Evolutionary conservation across 768 basidiomycete genomes (phyloP).

Genomic region (Rhizopogon vesiculosus): DNA sequence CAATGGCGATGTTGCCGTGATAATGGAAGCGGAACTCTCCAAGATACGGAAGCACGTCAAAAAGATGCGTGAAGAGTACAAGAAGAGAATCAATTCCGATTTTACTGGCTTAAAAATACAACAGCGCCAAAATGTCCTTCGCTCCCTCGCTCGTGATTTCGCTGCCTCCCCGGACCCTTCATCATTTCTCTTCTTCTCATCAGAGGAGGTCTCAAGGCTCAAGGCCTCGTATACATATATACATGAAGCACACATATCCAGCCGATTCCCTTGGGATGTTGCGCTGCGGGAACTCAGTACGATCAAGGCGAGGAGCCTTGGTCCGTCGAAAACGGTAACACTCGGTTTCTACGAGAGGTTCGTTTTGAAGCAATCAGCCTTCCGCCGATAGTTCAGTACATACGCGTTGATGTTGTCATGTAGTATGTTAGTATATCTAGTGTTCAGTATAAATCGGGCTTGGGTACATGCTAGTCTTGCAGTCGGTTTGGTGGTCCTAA

Average conservation of each 20-base stretch:
- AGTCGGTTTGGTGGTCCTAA: background rate
- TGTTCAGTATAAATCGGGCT: background rate
- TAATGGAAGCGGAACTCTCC: constrained; percentile 29
- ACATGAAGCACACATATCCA: constrained; percentile 19
- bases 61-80: constrained; percentile 22
- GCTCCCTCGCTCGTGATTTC: constrained; percentile 40
- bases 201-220: constrained; percentile 28
- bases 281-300: constrained; percentile 47
- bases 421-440: background rate
- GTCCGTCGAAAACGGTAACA: constrained; percentile 35
- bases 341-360: constrained; percentile 41
- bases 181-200: constrained; percentile 22
- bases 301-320: constrained; percentile 46
- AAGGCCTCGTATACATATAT: constrained; percentile 51
- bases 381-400: background rate
- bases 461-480: background rate
- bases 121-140: constrained; percentile 42
- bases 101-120: constrained; percentile 41
- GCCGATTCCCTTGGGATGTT: constrained; percentile 50
- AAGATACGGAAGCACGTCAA: constrained; percentile 38
- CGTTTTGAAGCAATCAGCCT: constrained; percentile 18
- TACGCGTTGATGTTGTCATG: background rate
- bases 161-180: constrained; percentile 23
- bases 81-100: constrained; percentile 13
- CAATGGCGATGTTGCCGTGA: constrained; percentile 7